These are phyloP conservation scores for Plenodomus tracheiphilus DNA, from an alignment of 2,329 filamentous ascomycete genomes.

Conservation along the genomic window DNA sequence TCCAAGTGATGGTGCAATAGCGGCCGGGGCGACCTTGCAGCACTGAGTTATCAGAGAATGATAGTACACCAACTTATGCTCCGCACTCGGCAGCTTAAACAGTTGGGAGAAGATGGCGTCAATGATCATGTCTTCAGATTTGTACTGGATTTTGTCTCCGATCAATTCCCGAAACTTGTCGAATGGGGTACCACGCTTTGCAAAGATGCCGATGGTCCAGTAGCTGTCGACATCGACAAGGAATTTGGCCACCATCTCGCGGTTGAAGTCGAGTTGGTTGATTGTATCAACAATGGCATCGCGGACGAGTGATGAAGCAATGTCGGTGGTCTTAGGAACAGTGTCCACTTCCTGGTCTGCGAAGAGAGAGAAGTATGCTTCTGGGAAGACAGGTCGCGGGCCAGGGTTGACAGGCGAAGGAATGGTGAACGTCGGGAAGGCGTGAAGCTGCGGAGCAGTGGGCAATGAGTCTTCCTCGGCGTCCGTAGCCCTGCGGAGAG, in stretches of 20 bases:
- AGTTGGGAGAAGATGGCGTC: constrained; percentile 97
- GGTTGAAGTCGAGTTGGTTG: constrained; percentile 91
- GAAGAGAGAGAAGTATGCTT: constrained; percentile 93
- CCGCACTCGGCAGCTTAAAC: constrained; percentile 80
- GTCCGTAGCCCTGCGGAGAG: constrained; percentile 62
- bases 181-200: constrained; percentile 90
- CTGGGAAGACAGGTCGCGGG: constrained; percentile 78
- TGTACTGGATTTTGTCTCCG: constrained; percentile 81
- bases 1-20: constrained; percentile 92
- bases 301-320: constrained; percentile 80
- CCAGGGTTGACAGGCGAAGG: constrained; percentile 77
- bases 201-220: constrained; percentile 86
- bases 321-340: constrained; percentile 74
- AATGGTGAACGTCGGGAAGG: constrained; percentile 74
- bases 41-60: constrained; percentile 92
- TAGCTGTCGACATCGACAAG: constrained; percentile 95
- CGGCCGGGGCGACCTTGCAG: constrained; percentile 92
- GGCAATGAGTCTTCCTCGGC: constrained; percentile 52
- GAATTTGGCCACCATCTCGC: constrained; percentile 81
- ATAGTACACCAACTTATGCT: constrained; percentile 96
- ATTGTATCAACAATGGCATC: constrained; percentile 90
- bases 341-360: constrained; percentile 84
- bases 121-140: constrained; percentile 95
- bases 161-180: constrained; percentile 74
- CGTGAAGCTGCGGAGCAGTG: constrained; percentile 64